A percentile compares a stretch with the other conserved stretches of the same genome.
phyloP scores from a whole-genome alignment of 371 early-diverging fungal genomes.

The Haplosporangium sp. region DNA sequence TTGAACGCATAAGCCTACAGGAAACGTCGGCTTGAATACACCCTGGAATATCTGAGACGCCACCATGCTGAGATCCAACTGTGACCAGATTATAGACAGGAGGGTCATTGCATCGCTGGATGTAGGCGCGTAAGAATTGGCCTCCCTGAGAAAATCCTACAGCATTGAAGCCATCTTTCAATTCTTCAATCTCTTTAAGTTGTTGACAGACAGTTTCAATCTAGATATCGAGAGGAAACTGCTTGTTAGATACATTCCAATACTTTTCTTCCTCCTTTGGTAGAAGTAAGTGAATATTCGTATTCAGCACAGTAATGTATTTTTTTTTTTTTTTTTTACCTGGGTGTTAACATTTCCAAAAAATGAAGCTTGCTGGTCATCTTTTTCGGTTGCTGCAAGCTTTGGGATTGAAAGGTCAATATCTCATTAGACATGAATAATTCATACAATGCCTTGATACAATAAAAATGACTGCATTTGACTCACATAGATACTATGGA shows the following conservation, averaged over 20 bases:
- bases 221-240: constrained; percentile 21
- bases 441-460: not conserved
- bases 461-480: not conserved
- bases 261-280: too few species aligned
- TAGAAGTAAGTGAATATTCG: not conserved
- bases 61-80: constrained; percentile 88
- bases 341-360: constrained; percentile 85
- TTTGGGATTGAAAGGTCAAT: not conserved
- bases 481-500: constrained; percentile 83
- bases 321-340: constrained; percentile 49
- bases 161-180: constrained; percentile 85
- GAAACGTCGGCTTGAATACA: constrained; percentile 66
- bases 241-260: too few species aligned
- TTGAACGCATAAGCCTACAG: constrained; percentile 75
- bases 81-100: constrained; percentile 84
- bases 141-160: constrained; percentile 95
- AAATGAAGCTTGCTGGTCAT: constrained; percentile 84
- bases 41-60: constrained; percentile 87
- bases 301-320: not conserved
- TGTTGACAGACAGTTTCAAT: constrained; percentile 73
- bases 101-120: constrained; percentile 85
- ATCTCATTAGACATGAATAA: not conserved
- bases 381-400: constrained; percentile 44
- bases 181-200: constrained; percentile 64
- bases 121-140: constrained; percentile 77